Evolutionary conservation across 1,139 yeast genomes (phyloP).

Genomic region (Geotrichum bryndzae): DNA sequence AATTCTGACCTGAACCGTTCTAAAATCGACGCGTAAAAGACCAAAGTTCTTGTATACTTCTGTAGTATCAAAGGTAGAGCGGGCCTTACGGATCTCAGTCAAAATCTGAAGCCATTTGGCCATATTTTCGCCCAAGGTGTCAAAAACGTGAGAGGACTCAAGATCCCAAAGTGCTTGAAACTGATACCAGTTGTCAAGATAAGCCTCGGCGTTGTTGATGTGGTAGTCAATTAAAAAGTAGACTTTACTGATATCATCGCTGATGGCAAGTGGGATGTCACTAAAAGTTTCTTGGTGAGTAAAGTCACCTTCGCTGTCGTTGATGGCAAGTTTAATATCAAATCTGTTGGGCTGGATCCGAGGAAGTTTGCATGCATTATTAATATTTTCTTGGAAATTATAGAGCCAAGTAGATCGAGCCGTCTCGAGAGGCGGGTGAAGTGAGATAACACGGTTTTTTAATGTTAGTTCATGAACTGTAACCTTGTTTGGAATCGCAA

Average conservation of each 20-base stretch:
- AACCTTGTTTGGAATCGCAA: slow-evolving; percentile 18
- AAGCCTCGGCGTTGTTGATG: slow-evolving; percentile 33
- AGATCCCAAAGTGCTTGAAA: slow-evolving; percentile 60
- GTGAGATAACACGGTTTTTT: slow-evolving; percentile 41
- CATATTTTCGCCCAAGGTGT: slow-evolving; percentile 37
- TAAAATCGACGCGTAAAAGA: slow-evolving; percentile 40
- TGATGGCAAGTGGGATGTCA: slow-evolving; percentile 20
- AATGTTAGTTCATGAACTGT: slow-evolving; percentile 40
- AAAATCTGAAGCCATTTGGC: slow-evolving; percentile 46
- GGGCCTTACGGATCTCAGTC: slow-evolving; percentile 42
- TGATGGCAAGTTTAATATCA: slow-evolving; percentile 26
- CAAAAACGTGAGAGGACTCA: slow-evolving; percentile 35
- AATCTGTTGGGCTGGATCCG: slow-evolving; percentile 29
- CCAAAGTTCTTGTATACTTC: slow-evolving; percentile 42
- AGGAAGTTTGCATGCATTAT: slow-evolving; percentile 13
- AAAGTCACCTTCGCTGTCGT: neutral
- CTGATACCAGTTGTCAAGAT: slow-evolving; percentile 48
- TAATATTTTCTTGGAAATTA: slow-evolving; percentile 31
- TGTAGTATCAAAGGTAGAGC: slow-evolving; percentile 50
- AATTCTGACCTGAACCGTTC: slow-evolving; percentile 51
- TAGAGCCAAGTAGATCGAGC: slow-evolving; percentile 34
- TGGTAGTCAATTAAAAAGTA: slow-evolving; percentile 24
- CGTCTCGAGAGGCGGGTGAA: slow-evolving; percentile 41
- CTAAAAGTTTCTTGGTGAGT: slow-evolving; percentile 16
- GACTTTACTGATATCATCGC: slow-evolving; percentile 19